These are phyloP conservation scores for Phytopythium helicoides DNA, from an alignment of 352 stramenopile genomes.

Conservation along the genomic window DNA sequence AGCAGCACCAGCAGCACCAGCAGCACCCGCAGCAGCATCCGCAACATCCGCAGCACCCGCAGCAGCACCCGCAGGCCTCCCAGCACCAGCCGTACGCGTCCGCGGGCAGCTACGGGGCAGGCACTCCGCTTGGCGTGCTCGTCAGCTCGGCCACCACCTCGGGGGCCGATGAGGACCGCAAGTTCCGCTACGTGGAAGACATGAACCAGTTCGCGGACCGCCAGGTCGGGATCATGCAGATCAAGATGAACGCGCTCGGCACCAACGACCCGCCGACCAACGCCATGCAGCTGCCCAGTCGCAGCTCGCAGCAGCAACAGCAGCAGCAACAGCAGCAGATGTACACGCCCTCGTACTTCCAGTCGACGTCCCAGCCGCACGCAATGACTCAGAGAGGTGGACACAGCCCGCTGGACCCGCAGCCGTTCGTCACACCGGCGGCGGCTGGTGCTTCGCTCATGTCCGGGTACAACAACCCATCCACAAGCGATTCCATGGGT, in stretches of 20 bases:
- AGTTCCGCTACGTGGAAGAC: slow-evolving; percentile 28
- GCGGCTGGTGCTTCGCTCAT: slow-evolving; percentile 18
- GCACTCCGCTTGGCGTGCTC: slow-evolving; percentile 48
- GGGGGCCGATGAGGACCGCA: slow-evolving; percentile 28
- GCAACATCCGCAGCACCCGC: slow-evolving; percentile 20
- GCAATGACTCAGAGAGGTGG: slow-evolving; percentile 11
- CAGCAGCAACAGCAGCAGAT: slow-evolving; percentile 29
- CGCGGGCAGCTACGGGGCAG: slow-evolving; percentile 19
- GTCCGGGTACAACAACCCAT: slow-evolving; percentile 14
- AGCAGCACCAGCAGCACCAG: slow-evolving; percentile 22
- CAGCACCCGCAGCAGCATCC: slow-evolving; percentile 28
- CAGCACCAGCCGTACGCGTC: slow-evolving; percentile 7
- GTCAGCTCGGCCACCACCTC: slow-evolving; percentile 53
- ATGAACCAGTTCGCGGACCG: slow-evolving; percentile 23
- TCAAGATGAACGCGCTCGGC: slow-evolving; percentile 21
- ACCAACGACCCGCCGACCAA: slow-evolving; percentile 6
- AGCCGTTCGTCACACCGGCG: slow-evolving; percentile 21
- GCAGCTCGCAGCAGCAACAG: slow-evolving; percentile 17
- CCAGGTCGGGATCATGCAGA: slow-evolving; percentile 36
- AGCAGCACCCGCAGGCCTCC: slow-evolving; percentile 28
- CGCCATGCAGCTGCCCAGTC: slow-evolving; percentile 11
- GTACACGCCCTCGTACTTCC: slow-evolving; percentile 30
- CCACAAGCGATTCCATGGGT: slow-evolving; percentile 3
- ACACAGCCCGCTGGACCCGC: background rate
- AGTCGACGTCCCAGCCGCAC: slow-evolving; percentile 19